Base-by-base conservation (phyloP, 139 green algal genomes). In the Spirogloea muscicola region DNA sequence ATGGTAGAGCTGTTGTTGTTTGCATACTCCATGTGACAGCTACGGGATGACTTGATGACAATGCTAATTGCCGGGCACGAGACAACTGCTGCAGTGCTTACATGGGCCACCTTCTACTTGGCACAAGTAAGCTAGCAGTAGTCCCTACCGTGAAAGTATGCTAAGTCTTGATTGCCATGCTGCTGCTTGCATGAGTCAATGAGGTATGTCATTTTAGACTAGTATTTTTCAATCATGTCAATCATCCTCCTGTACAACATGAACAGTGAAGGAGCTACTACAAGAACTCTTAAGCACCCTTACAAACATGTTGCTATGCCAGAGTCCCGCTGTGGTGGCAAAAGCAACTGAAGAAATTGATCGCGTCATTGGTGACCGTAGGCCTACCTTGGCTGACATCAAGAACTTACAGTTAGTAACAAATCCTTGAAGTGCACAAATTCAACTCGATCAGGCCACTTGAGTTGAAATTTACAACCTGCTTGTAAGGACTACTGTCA, bases 31-130 rank as follows among this genome's bases (percentile, higher is more conserved):
- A n/a, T n/a, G n/a, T n/a, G n/a, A n/a, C 93, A 87, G 64, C 85
- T 99, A 71, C 74, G 94, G 0, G 95, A 99, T 71, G 95, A 99
- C 84, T 85, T 99, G 25, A 98, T 99, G 95, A 96, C 91, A 52
- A 94, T 96, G 86, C 84, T 90, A 34, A 88, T 90, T 57, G 88
- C 90, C 2, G 91, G 93, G 1, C 93, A 97, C 69, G 94, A 99
- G 86, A 99, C 94, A 1, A 99, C 94, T 5, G 94, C 94, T 0
- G 93, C 94, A 0, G 93, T 89, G 72, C 76, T 89, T 33, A 89
- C 85, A 21, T 89, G 85, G 85, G 95, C 66, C 82, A 93, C 71
- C 36, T 86, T 74, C 72, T 85, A 88, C 42, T 85, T 25, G 34
- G 43, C 43, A 10, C 10, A 51, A 16, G 16, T 51, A 51, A 51